Percentiles rank a stretch among this genome's conserved stretches.
Conservation (phyloP, 2,329 filamentous ascomycete genomes). For the Aspergillus nomiae region DNA sequence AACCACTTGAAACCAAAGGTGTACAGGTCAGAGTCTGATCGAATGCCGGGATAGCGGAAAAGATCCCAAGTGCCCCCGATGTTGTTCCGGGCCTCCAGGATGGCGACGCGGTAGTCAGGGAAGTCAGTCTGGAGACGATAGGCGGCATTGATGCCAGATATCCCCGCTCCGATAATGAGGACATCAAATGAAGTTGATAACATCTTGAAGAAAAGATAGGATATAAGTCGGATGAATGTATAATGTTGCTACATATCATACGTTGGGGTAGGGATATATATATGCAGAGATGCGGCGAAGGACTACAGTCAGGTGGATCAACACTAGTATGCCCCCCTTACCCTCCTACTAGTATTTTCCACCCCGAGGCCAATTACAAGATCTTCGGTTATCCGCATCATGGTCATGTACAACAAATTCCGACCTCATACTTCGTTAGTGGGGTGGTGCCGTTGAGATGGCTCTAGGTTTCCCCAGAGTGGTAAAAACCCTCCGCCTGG, state of each 20-base stretch:
- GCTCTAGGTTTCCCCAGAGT: neutral
- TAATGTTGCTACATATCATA: neutral
- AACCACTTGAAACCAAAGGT: slow-evolving; percentile 69
- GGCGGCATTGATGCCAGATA: slow-evolving; percentile 72
- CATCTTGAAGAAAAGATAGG: neutral
- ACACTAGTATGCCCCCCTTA: neutral
- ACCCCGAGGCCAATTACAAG: neutral
- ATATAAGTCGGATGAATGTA: neutral
- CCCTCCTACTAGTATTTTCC: neutral
- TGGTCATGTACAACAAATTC: neutral
- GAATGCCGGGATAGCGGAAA: slow-evolving; percentile 73
- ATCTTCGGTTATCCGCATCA: neutral
- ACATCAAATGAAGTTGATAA: slow-evolving; percentile 46
- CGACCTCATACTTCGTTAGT: neutral
- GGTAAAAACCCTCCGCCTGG: neutral
- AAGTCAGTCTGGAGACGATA: slow-evolving; percentile 65
- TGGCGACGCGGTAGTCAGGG: slow-evolving; percentile 59
- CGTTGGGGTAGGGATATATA: neutral
- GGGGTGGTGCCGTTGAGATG: neutral
- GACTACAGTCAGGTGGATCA: neutral
- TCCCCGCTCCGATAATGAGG: slow-evolving; percentile 70
- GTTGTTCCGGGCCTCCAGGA: slow-evolving; percentile 66
- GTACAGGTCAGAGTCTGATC: slow-evolving; percentile 62
- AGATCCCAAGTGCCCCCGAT: slow-evolving; percentile 78
- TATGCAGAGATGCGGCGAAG: neutral